Base-by-base conservation (phyloP, 2,329 filamentous ascomycete species). In the Exophiala spinifera region DNA sequence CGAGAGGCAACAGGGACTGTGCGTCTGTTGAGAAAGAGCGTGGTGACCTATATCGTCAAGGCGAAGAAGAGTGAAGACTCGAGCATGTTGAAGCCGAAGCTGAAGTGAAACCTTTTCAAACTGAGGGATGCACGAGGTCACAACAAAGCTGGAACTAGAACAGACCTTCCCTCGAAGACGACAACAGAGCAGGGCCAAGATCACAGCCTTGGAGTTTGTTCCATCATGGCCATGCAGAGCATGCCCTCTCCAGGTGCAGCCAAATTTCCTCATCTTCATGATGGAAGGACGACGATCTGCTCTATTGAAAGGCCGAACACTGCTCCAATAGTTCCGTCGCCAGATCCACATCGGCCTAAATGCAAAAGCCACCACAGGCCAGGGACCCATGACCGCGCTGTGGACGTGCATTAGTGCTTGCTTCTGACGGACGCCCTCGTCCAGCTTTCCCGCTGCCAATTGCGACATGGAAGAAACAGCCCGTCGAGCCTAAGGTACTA, bases 221-320 rank as follows among this genome's bases (percentile, higher is more conserved):
- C 46, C 49, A 39, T 56, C 45, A 37, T 47, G 50, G 33, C 52
- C 45, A 37, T 47, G 50, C 53, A 56, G 23, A 49, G 52, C 42
- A 20, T 47, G 54, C 45, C 44, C 45, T 31, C 36, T 21, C 36
- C 19, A 20, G 39, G 39, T 20, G 36, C 37, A 43, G 50, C 49
- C 53, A 58, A 58, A 59, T 60, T 56, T 57, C 57, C 55, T 61
- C 61, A 53, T 59, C 52, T 53, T 63, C 53, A 51, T 60, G 48
- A 51, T 55, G 44, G 48, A 51, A 46, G 53, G 36, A 39, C 46
- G 56, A 42, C 50, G 56, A 58, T 61, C 57, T 54, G 56, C 56
- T 62, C 53, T 48, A 59, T 57, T 57, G 45, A 57, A 54, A 56
- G 51, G 55, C 51, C 48, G 56, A 58, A 54, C 55, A 48, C 57